These are phyloP conservation scores for Globisporangium iwayamae DNA, from an alignment of 352 stramenopile genomes.

Conservation along the genomic window DNA sequence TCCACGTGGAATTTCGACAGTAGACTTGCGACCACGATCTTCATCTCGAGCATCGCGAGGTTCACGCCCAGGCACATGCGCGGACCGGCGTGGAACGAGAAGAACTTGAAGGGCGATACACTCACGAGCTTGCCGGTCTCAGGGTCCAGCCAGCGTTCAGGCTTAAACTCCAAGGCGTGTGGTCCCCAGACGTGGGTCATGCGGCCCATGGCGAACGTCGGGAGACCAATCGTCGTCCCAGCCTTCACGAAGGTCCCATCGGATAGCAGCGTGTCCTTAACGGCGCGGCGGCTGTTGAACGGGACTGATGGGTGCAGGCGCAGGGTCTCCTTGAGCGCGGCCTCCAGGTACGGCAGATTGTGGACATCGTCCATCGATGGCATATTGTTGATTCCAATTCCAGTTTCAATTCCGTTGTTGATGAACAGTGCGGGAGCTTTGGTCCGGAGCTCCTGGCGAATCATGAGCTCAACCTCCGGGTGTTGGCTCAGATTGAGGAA, in stretches of 20 bases:
- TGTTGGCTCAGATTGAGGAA: constrained; percentile 52
- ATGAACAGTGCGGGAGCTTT: constrained; percentile 24
- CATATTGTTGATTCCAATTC: background rate
- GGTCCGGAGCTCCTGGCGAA: constrained; percentile 39
- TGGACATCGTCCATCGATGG: constrained; percentile 27
- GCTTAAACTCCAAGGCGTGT: constrained; percentile 38
- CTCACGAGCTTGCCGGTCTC: background rate
- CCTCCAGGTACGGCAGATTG: constrained; percentile 42
- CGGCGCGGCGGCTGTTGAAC: background rate
- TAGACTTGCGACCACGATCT: constrained; percentile 42
- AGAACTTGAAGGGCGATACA: constrained; percentile 1
- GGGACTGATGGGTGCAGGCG: background rate
- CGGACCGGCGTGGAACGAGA: constrained; percentile 2
- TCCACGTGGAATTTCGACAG: constrained; percentile 40
- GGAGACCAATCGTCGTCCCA: background rate
- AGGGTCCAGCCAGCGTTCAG: constrained; percentile 37
- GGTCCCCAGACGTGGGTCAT: constrained; percentile 35
- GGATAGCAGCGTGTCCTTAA: constrained; percentile 3
- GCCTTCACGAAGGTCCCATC: constrained; percentile 1
- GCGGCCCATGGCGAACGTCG: constrained; percentile 1
- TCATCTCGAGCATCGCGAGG: constrained; percentile 26
- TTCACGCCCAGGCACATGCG: constrained; percentile 8
- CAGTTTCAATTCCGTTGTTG: background rate
- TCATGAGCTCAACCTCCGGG: constrained; percentile 41
- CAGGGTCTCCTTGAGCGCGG: constrained; percentile 10